Evolutionary conservation across 129 eudicot species (phyloP), one percentile per base, ranked within the genome.

Genomic region (Chrysanthemum lavandulifolium): DNA sequence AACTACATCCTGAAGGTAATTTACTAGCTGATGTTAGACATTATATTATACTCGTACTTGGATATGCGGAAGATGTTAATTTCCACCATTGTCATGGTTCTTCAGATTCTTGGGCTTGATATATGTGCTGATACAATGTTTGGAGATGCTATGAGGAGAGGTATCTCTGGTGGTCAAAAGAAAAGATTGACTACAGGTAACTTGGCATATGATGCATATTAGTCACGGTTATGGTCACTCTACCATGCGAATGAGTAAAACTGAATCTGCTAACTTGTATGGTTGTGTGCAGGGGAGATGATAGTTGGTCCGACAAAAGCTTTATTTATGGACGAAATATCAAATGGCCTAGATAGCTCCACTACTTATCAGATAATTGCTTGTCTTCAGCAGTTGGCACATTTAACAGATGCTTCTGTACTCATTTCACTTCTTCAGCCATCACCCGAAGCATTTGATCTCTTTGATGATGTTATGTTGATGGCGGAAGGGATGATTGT

Each of bases 151-250:
- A 92, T 92, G 97, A 85, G 85, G 67, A 77, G 96, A 73, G 96
- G 98, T 40, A 89, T 92, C 56, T 92, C 98, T 51, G 98, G 98
- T 55, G 98, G 98, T 67, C 91, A 92, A 72, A 92, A 92, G 82
- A 92, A 92, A 79, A 85, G 98, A 81, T 78, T 92, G 82, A 92
- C 98, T 54, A 81, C 93, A 80, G 98, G 98, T 92, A 77, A 18
- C 25, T 73, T 1, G 9, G 54, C 29, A 8, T 40, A 40, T 40
- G 47, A 40, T 40, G 47, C 2, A 6, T 6, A 6, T 40, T 40
- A 40, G 47, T 1, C 47, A 6, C 47, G 2, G 47, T 40, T 2
- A 27, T 3, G 2, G 2, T 25, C 21, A 25, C 27, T 1, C 2
- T 2, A 36, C 43, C 43, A 36, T 40, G 10, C 0, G 47, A 40